These are phyloP conservation scores for Aspergillus asperescens DNA, from an alignment of 495 filamentous ascomycete genomes.

Conservation along the genomic window DNA sequence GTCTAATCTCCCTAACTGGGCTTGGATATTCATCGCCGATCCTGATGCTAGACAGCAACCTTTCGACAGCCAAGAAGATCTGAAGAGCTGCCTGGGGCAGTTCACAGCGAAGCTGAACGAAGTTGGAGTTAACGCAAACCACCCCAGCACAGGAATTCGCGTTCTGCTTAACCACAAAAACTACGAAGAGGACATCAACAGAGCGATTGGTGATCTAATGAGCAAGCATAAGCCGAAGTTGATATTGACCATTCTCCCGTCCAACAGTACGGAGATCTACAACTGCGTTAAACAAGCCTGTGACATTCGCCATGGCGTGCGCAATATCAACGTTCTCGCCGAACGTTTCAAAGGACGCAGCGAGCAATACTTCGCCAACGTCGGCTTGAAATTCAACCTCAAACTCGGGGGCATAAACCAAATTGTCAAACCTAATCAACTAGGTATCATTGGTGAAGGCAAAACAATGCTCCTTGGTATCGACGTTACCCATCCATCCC, in stretches of 20 bases:
- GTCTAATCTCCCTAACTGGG: constrained; percentile 35
- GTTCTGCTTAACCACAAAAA: constrained; percentile 13
- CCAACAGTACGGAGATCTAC: constrained; percentile 51
- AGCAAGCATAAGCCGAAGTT: constrained; percentile 35
- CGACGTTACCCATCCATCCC: constrained; percentile 87
- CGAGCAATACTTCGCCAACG: constrained; percentile 62
- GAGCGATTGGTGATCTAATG: constrained; percentile 29
- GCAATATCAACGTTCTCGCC: constrained; percentile 24
- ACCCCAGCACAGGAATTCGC: constrained; percentile 13
- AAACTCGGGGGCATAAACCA: constrained; percentile 86
- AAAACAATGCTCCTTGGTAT: constrained; percentile 82
- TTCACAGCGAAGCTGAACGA: constrained; percentile 24
- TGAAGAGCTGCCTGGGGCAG: constrained; percentile 9
- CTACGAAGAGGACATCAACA: constrained; percentile 22
- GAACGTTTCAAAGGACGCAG: constrained; percentile 44
- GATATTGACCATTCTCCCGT: constrained; percentile 60
- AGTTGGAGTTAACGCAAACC: constrained; percentile 25
- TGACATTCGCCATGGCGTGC: constrained; percentile 13
- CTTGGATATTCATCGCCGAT: constrained; percentile 24
- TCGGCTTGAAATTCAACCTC: constrained; percentile 78
- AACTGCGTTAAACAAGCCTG: constrained; percentile 41
- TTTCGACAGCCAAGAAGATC: constrained; percentile 8
- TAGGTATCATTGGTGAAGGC: constrained; percentile 52
- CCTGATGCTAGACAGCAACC: not conserved
- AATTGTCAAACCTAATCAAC: constrained; percentile 41